A percentile compares a stretch with the other conserved stretches of the same genome.
Evolutionary conservation across 345 rosid species (phyloP).

Genomic region (Aethionema arabicum): DNA sequence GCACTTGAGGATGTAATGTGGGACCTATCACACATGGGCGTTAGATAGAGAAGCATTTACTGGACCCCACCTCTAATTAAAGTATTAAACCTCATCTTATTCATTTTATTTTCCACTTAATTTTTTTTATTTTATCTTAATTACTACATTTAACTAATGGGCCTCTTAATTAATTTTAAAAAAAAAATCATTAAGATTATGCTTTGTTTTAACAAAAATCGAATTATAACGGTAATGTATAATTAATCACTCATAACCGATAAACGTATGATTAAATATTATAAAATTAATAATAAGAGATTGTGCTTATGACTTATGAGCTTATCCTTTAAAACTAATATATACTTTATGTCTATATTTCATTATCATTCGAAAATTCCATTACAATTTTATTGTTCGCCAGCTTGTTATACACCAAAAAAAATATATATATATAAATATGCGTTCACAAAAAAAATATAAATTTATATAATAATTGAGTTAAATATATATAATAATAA

Average conservation of each 20-base stretch:
- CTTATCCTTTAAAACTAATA: conserved; percentile 19
- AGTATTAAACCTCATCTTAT: conserved; percentile 37
- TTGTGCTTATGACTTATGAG: conserved; percentile 11
- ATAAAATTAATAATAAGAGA: conserved; percentile 1
- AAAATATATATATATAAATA: neutral
- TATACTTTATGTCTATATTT: conserved; percentile 22
- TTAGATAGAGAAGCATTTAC: conserved; percentile 40
- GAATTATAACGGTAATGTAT: no score
- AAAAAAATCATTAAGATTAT: no score
- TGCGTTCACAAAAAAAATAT: neutral
- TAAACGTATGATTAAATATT: conserved; percentile 6
- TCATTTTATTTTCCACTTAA: conserved; percentile 54
- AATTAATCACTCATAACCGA: no score
- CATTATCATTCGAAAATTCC: conserved; percentile 29
- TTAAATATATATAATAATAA: neutral
- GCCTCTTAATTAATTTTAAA: no score
- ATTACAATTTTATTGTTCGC: conserved; percentile 21
- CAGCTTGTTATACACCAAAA: conserved; percentile 29
- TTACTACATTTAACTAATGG: conserved; percentile 20
- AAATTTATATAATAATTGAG: neutral
- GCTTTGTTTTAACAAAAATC: no score
- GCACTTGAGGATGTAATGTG: conserved; percentile 56
- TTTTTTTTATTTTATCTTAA: conserved; percentile 29
- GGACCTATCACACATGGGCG: conserved; percentile 87
- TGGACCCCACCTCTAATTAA: conserved; percentile 50